Base-by-base conservation (phyloP, 176 grass and related monocot species). In the Microstegium vimineum region DNA sequence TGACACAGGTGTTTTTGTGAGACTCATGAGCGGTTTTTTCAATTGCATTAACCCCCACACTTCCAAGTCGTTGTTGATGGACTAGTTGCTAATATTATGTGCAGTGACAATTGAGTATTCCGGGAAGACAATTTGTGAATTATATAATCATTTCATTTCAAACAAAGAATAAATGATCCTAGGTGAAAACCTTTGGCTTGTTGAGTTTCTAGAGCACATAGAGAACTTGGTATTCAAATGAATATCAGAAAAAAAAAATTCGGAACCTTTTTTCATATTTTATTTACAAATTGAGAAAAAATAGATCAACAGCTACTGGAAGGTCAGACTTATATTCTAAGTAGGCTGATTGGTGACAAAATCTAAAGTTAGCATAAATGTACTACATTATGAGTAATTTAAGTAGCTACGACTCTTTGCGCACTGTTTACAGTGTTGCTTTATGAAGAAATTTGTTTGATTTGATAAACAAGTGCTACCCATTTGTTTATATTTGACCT, bases 401-500 rank as follows among this genome's bases (percentile, higher is more conserved):
- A 57, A 28, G 5, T 16, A 11, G 33, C 6, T 45, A 28, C 28
- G 2, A 8, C 23, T 71, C 52, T 25, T n/a, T 66, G n/a, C 5
- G 27, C 18, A 2, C 56, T 22, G 5, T 71, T 71, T 27, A 67
- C 62, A 23, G 15, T 45, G 2, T 84, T 78, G 4, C 71, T 68
- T 61, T 62, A 6, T 66, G 28, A 80, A 84, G n/a, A 25, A 84
- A 6, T 32, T 37, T 23, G 42, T 41, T 85, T 81, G 10, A 42
- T 45, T 34, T 41, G 5, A 9, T n/a, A 42, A 5, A 33, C 64
- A 42, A 10, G 11, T 84, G 11, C 8, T 41, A n/a, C 1, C 15
- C 22, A 8, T 41, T 62, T 71, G 62, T 31, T 27, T 62, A 60
- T 2, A 47, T 41, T 52, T 81, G 30, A 84, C 31, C 40, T 47